Evolutionary conservation across 257 asterid genomes (phyloP).

Genomic region (Solanum arcanum): DNA sequence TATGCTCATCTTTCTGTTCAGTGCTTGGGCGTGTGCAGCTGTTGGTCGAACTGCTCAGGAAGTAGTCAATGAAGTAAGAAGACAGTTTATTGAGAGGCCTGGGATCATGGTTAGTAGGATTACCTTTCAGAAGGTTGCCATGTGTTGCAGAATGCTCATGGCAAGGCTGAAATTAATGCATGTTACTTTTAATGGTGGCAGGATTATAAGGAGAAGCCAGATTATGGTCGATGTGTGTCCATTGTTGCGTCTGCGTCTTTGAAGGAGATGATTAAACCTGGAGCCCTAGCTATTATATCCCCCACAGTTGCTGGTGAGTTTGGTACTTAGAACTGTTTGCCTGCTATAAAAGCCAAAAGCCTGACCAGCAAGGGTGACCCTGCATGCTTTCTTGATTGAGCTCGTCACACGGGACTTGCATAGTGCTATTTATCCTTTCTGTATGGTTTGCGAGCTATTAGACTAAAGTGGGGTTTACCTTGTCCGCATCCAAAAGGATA

Average conservation of each 20-base stretch:
- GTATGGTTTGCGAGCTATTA: not conserved
- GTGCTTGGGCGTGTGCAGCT: slow-evolving; percentile 99
- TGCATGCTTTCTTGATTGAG: not conserved
- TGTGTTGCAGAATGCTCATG: not conserved
- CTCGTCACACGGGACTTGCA: not conserved
- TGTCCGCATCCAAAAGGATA: not conserved
- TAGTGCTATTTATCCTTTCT: not conserved
- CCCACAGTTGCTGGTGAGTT: slow-evolving; percentile 77
- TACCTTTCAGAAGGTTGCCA: not conserved
- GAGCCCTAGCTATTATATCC: slow-evolving; percentile 89
- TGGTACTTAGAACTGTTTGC: not conserved
- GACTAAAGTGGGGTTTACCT: not conserved
- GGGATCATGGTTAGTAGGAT: slow-evolving; percentile 83
- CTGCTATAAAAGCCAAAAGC: not conserved
- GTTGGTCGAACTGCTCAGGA: slow-evolving; percentile 99
- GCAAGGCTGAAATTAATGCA: not conserved
- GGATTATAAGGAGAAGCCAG: slow-evolving; percentile 98
- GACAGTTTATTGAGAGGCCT: slow-evolving; percentile 98
- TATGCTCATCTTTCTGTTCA: slow-evolving; percentile 88
- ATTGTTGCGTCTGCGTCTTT: slow-evolving; percentile 97
- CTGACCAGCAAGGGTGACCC: not conserved
- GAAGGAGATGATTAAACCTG: slow-evolving; percentile 99
- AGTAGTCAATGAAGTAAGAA: slow-evolving; percentile 96
- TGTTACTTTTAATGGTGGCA: slow-evolving; percentile 15
- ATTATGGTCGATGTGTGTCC: slow-evolving; percentile 91